Evolutionary conservation across 225 moss, liverwort and hornwort genomes (phyloP).

Genomic region (Pseudisothecium myosuroides): DNA sequence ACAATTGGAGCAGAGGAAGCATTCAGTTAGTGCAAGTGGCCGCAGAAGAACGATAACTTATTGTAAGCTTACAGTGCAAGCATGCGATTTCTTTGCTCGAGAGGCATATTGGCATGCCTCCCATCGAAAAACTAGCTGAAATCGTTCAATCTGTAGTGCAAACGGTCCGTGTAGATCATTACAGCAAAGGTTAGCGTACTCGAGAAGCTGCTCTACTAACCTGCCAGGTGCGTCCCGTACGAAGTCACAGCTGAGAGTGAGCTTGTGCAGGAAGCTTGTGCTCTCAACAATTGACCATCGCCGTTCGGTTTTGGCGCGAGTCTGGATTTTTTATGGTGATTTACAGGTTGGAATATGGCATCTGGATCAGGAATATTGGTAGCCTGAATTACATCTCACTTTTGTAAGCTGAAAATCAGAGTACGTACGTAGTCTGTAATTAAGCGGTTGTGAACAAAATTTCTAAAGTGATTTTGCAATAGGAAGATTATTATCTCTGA

Average conservation of each 20-base stretch:
- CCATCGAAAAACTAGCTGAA: too few species aligned
- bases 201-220: neutral
- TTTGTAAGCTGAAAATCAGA: too few species aligned
- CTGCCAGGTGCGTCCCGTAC: neutral
- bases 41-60: neutral
- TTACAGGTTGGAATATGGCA: too few species aligned
- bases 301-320: neutral
- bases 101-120: too few species aligned
- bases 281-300: neutral
- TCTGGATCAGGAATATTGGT: too few species aligned
- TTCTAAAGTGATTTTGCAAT: too few species aligned
- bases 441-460: too few species aligned
- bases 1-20: neutral
- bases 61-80: neutral
- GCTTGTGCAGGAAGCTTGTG: slow-evolving; percentile 4
- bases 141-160: neutral
- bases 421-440: too few species aligned
- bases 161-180: neutral
- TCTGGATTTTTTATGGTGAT: too few species aligned
- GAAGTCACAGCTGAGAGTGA: neutral
- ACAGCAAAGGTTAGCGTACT: neutral
- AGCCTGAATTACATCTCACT: too few species aligned
- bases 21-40: neutral
- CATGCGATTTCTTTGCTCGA: neutral
- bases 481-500: too few species aligned